Percentiles rank a stretch among this genome's conserved stretches.
Evolutionary conservation across 805 yeast genomes (phyloP).

Genomic region (Candida vaughaniae): DNA sequence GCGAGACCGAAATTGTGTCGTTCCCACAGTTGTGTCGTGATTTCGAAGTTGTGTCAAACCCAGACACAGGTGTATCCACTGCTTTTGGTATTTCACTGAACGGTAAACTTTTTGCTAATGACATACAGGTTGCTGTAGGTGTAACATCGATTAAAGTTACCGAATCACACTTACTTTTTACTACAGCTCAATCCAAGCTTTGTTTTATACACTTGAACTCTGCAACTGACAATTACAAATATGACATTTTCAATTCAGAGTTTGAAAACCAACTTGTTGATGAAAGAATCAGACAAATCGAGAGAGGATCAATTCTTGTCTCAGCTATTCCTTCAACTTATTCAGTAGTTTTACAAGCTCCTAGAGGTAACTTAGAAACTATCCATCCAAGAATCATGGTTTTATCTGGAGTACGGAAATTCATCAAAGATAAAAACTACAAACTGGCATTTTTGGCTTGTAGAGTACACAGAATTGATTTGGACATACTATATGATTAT

Average conservation of each 20-base stretch:
- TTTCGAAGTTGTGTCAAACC: conserved; percentile 42
- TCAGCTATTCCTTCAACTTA: conserved; percentile 79
- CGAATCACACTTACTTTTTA: conserved; percentile 69
- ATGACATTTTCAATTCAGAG: conserved; percentile 28
- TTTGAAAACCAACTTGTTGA: conserved; percentile 41
- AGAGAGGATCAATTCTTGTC: conserved; percentile 86
- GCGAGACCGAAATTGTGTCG: conserved; percentile 38
- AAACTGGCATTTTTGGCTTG: conserved; percentile 78
- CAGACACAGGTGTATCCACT: conserved; percentile 19
- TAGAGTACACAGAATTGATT: conserved; percentile 86
- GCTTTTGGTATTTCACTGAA: conserved; percentile 74
- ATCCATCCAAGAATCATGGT: conserved; percentile 93
- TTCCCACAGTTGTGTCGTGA: conserved; percentile 73
- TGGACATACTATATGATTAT: conserved; percentile 88
- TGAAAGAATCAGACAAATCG: conserved; percentile 86
- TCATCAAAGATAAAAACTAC: conserved; percentile 58
- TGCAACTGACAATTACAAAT: conserved; percentile 30
- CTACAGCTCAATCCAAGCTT: conserved; percentile 83
- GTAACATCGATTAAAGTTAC: conserved; percentile 80
- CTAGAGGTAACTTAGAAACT: conserved; percentile 94
- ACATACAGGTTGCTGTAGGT: conserved; percentile 59
- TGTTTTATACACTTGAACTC: conserved; percentile 73
- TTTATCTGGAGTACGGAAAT: conserved; percentile 72
- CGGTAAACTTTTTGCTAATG: conserved; percentile 73
- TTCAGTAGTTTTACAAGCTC: conserved; percentile 85